These are phyloP conservation scores for Apiospora aurea DNA, from an alignment of 2,329 filamentous ascomycete species.

Conservation along the genomic window DNA sequence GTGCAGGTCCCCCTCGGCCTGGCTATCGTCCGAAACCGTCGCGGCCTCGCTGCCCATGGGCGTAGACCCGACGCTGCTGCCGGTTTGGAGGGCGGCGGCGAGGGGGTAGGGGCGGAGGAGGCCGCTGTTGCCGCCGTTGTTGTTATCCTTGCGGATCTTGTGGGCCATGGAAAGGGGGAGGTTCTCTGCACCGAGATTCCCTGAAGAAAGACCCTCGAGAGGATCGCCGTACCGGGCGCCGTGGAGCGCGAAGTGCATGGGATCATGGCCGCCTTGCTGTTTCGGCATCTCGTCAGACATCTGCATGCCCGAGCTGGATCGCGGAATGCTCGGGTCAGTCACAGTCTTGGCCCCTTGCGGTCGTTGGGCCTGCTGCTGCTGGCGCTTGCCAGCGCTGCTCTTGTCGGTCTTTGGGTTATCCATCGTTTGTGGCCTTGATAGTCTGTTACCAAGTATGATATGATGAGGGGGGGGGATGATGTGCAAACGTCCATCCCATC, in stretches of 20 bases:
- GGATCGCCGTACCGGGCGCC: background rate
- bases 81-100: background rate
- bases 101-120: background rate
- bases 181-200: background rate
- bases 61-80: background rate
- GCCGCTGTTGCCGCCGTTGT: background rate
- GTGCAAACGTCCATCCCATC: background rate
- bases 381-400: background rate
- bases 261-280: background rate
- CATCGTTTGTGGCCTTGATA: background rate
- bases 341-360: background rate
- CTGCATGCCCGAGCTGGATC: conserved; percentile 15
- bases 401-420: background rate
- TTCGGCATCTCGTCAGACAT: background rate
- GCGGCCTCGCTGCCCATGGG: background rate
- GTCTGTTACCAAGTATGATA: no score
- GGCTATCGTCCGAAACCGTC: background rate
- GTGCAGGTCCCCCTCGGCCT: background rate
- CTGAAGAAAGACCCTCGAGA: background rate
- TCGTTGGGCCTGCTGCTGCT: background rate
- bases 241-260: background rate
- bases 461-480: background rate
- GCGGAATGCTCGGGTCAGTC: background rate
- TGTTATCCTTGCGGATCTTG: background rate
- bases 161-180: background rate